Evolutionary conservation across 1,284 basidiomycete species (phyloP).

Genomic region (Porphyrellus sp.): DNA sequence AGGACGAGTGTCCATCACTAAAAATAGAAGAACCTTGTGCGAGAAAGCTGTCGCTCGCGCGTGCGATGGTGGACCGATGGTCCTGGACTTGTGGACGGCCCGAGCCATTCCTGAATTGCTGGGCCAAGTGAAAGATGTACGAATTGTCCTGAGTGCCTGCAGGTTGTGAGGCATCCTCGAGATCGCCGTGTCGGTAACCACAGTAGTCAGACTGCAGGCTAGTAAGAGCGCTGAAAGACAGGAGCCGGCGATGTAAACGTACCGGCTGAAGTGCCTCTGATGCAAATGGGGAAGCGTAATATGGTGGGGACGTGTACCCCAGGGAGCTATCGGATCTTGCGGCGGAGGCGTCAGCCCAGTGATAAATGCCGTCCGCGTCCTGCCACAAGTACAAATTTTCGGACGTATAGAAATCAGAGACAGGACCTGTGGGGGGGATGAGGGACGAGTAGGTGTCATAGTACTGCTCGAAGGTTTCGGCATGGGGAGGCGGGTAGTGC

Average conservation of each 20-base stretch:
- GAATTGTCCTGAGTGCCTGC: conserved; percentile 21
- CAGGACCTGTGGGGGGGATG: conserved; percentile 9
- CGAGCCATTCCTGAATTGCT: conserved; percentile 22
- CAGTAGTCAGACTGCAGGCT: conserved; percentile 17
- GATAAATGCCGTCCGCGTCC: conserved; percentile 32
- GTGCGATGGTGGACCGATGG: conserved; percentile 35
- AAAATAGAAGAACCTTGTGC: conserved; percentile 37
- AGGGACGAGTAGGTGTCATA: conserved; percentile 28
- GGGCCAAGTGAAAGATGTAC: conserved; percentile 26
- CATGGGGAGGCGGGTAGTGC: conserved; percentile 7
- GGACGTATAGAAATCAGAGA: conserved; percentile 27
- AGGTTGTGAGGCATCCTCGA: conserved; percentile 16
- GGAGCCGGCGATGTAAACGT: conserved; percentile 8
- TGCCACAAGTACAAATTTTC: conserved; percentile 34
- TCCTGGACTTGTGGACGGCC: conserved; percentile 31
- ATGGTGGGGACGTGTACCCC: conserved; percentile 22
- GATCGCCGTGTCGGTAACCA: conserved; percentile 21
- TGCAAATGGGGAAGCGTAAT: conserved; percentile 20
- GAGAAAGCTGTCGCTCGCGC: conserved; percentile 36
- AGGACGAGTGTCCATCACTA: conserved; percentile 24
- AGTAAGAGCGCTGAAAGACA: conserved; percentile 8
- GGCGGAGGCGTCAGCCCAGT: conserved; percentile 28
- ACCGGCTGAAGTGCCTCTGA: conserved; percentile 22
- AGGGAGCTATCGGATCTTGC: conserved; percentile 29
- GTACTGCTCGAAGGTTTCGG: conserved; percentile 23